These are phyloP conservation scores for Trypanosomatidae sp. DNA, from an alignment of 208 protist genomes.

Conservation along the genomic window DNA sequence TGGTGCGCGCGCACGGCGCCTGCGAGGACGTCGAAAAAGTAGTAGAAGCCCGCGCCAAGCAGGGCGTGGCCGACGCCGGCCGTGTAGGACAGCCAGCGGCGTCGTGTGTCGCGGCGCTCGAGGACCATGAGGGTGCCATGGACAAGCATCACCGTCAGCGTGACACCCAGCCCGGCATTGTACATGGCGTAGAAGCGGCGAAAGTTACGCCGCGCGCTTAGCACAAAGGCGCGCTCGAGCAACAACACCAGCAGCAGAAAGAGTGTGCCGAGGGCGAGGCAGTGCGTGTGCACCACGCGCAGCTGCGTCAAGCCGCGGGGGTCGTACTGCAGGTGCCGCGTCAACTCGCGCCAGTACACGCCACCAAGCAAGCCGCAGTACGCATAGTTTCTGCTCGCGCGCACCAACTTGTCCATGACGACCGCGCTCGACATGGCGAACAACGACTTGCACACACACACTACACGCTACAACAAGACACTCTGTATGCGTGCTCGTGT, in stretches of 20 bases:
- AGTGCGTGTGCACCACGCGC: constrained; percentile 44
- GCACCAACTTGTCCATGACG: constrained; percentile 37
- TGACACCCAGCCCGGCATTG: constrained; percentile 41
- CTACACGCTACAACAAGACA: too few species aligned
- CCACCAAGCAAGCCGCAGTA: constrained; percentile 22
- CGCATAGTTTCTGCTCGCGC: constrained; percentile 29
- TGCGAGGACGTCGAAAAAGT: constrained; percentile 34
- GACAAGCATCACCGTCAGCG: constrained; percentile 32
- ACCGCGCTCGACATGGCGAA: too few species aligned
- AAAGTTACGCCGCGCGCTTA: constrained; percentile 28
- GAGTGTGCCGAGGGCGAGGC: constrained; percentile 41
- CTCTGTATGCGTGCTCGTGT: too few species aligned
- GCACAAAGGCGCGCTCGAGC: constrained; percentile 33
- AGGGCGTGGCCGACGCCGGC: constrained; percentile 34
- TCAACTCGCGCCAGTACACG: constrained; percentile 46
- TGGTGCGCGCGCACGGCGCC: too few species aligned
- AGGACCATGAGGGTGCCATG: constrained; percentile 36
- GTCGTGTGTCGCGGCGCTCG: constrained; percentile 14
- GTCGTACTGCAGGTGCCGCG: constrained; percentile 12
- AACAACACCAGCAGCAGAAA: constrained; percentile 40
- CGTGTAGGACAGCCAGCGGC: constrained; percentile 17
- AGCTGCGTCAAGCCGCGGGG: constrained; percentile 27
- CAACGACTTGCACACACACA: too few species aligned
- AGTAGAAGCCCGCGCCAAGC: constrained; percentile 23
- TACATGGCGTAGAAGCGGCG: constrained; percentile 53